Conservation (phyloP, 495 filamentous ascomycete species). For the Tuber magnatum region DNA sequence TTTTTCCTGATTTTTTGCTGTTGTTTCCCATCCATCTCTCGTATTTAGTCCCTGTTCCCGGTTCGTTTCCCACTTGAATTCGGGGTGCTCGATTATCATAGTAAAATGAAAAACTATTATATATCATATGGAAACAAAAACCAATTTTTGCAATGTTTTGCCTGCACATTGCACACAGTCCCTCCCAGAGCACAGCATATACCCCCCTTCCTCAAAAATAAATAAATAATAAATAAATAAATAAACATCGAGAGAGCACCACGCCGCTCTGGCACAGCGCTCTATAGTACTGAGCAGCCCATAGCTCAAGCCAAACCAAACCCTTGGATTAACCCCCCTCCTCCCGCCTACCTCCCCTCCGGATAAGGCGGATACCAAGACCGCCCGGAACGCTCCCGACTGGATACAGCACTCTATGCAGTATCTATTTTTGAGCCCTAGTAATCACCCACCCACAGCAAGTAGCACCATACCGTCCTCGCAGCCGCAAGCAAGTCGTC, state of each 20-base stretch:
- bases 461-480: constrained; percentile 1
- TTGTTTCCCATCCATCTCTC: constrained; percentile 2
- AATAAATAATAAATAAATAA: neutral
- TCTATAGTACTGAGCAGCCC: neutral
- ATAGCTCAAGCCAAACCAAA: neutral
- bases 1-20: constrained; percentile 15
- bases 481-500: neutral
- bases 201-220: neutral
- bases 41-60: constrained; percentile 7
- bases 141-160: neutral
- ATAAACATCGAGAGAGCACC: neutral
- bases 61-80: constrained; percentile 11
- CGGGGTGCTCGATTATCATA: neutral
- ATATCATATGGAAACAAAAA: neutral
- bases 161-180: neutral
- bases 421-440: neutral
- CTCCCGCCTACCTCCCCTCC: neutral
- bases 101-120: neutral
- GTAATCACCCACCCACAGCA: neutral
- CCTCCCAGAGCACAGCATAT: neutral
- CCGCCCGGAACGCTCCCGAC: neutral
- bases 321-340: neutral
- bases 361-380: neutral
- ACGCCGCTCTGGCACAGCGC: neutral
- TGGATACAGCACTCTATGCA: neutral